phyloP scores from a whole-genome alignment of 768 basidiomycete species.

The Phlebiopsis flavidoalba region DNA sequence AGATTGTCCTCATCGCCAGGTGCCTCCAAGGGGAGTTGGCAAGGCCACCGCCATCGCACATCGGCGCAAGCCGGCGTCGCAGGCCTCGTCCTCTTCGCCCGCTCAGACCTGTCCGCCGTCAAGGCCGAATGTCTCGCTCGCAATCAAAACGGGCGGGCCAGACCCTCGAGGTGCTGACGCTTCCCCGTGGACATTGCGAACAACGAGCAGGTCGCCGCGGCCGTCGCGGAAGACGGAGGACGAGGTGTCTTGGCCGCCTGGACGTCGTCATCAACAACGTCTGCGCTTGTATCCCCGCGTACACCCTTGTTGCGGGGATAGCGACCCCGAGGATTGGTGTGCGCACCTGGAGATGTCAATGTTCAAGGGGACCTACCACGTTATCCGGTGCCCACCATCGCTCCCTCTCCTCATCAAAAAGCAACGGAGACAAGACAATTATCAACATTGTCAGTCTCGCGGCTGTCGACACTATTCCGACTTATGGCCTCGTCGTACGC shows the following conservation, averaged over 20 bases:
- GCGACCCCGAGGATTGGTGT: slow-evolving; percentile 6
- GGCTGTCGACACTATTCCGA: background rate
- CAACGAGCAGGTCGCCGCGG: background rate
- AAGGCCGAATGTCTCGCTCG: background rate
- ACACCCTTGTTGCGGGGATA: background rate
- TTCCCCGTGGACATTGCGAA: background rate
- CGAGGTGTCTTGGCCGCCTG: background rate
- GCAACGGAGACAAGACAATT: slow-evolving; percentile 7
- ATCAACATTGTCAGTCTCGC: slow-evolving; percentile 1
- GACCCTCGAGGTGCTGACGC: slow-evolving; percentile 11
- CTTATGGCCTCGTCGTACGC: background rate
- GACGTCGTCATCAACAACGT: slow-evolving; percentile 4
- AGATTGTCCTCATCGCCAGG: slow-evolving; percentile 25
- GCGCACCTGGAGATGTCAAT: slow-evolving; percentile 5
- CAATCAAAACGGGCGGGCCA: background rate
- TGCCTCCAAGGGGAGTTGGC: slow-evolving; percentile 24
- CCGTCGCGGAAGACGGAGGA: background rate
- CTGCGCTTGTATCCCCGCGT: background rate
- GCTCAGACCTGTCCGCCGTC: background rate
- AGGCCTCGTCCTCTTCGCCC: slow-evolving; percentile 17
- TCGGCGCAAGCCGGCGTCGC: slow-evolving; percentile 24
- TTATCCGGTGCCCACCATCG: slow-evolving; percentile 12
- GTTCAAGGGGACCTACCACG: slow-evolving; percentile 7
- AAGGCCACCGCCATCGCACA: slow-evolving; percentile 18
- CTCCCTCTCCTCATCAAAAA: background rate